Evolutionary conservation across 805 yeast genomes (phyloP).

Genomic region (Priceomyces melissophilus): DNA sequence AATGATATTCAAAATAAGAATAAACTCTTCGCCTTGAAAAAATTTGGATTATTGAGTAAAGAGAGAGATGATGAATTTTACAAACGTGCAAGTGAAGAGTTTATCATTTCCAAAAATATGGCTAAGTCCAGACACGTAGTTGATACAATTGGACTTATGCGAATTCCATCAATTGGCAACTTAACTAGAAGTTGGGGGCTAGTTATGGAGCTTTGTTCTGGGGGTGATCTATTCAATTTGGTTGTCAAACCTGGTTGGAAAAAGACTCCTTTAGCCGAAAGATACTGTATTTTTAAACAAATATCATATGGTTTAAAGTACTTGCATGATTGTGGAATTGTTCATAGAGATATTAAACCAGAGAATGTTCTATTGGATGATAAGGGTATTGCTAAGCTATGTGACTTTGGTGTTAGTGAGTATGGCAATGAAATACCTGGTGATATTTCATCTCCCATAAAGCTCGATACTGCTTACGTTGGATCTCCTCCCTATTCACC

Average conservation of each 20-base stretch:
- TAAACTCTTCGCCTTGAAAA: slow-evolving; percentile 60
- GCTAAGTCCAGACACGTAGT: slow-evolving; percentile 60
- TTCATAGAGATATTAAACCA: slow-evolving; percentile 72
- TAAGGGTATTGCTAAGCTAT: slow-evolving; percentile 61
- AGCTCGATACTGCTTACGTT: slow-evolving; percentile 46
- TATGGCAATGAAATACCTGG: slow-evolving; percentile 55
- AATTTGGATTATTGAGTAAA: slow-evolving; percentile 54
- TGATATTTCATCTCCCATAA: slow-evolving; percentile 43
- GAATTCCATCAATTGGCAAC: slow-evolving; percentile 52
- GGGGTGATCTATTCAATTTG: slow-evolving; percentile 59
- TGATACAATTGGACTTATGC: slow-evolving; percentile 50
- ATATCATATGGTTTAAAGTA: slow-evolving; percentile 57
- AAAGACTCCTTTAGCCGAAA: slow-evolving; percentile 46
- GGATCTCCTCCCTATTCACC: slow-evolving; percentile 83
- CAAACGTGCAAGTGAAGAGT: slow-evolving; percentile 61
- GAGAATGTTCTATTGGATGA: slow-evolving; percentile 62
- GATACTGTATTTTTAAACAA: slow-evolving; percentile 68
- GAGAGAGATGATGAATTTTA: slow-evolving; percentile 68
- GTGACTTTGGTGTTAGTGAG: slow-evolving; percentile 76
- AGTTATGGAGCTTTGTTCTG: slow-evolving; percentile 58
- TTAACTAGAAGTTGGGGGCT: slow-evolving; percentile 75
- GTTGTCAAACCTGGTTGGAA: slow-evolving; percentile 62
- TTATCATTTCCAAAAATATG: slow-evolving; percentile 52
- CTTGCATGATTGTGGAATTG: slow-evolving; percentile 63
- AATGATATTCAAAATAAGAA: slow-evolving; percentile 37